phyloP scores from a whole-genome alignment of 2,329 filamentous ascomycete genomes.

The Nothophoma quercina region DNA sequence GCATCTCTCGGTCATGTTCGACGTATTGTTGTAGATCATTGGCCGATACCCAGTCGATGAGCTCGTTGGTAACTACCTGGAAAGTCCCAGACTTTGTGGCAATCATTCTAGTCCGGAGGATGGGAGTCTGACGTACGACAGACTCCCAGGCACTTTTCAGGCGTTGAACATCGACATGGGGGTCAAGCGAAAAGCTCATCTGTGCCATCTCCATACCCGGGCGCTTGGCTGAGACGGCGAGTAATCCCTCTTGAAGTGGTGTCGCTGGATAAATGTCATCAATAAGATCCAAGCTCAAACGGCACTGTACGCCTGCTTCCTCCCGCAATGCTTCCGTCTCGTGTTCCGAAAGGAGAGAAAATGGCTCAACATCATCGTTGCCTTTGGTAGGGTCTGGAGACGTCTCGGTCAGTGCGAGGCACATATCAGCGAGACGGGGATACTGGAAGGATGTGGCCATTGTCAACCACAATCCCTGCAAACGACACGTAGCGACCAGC shows the following conservation, averaged over 20 bases:
- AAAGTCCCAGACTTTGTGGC: not conserved
- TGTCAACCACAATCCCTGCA: not conserved
- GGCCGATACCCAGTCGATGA: not conserved
- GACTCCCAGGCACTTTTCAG: conserved; percentile 54
- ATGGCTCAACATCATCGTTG: not conserved
- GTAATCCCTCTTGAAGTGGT: conserved; percentile 60
- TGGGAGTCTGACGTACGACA: conserved; percentile 12
- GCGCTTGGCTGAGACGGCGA: conserved; percentile 61
- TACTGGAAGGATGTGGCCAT: not conserved
- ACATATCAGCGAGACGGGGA: not conserved
- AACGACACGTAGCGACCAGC: not conserved
- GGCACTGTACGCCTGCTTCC: too few species aligned
- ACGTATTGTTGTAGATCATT: not conserved
- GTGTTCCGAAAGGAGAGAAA: not conserved
- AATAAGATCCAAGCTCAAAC: too few species aligned
- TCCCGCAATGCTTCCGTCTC: too few species aligned
- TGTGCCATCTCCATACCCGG: conserved; percentile 63
- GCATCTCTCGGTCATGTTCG: not conserved
- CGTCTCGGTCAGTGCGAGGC: not conserved
- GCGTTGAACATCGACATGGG: not conserved
- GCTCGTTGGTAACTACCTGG: conserved; percentile 1
- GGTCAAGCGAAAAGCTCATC: conserved; percentile 39
- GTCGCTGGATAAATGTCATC: conserved; percentile 4
- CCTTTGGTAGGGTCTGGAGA: not conserved
- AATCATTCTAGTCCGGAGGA: conserved; percentile 6